Evolutionary conservation across 345 rosid genomes (phyloP), one percentile per base, ranked within the genome.

Genomic region (Reutealis trisperma): DNA sequence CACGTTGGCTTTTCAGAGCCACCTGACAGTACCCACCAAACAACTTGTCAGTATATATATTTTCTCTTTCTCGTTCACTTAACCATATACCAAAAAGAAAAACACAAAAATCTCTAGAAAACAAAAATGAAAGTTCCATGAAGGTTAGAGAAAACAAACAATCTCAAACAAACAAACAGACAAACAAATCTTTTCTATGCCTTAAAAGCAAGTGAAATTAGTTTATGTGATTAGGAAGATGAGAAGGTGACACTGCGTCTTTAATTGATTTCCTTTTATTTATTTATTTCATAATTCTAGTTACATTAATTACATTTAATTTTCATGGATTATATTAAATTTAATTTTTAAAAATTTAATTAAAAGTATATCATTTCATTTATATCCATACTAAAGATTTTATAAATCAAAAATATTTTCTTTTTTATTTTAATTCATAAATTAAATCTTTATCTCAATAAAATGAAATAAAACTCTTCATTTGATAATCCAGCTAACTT

Each of bases 71-170:
- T 21, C 41, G 18, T 45, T 57, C 58, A 47, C 41, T 45, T 18
- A 27, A 27, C 6, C 24, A 66, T 13, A 2, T 10, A 58, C 71
- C 71, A 27, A 76, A 67, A 57, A 58, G 67, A 72, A 59, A 76
- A 72, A 45, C 62, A 68, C 37, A 64, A n/a, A 76, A 73, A 69
- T 59, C 25, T 49, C 54, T 61, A 73, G 30, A 67, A 74, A 79
- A 83, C 85, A 81, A 86, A 86, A 83, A 72, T 86, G 89, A 82
- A 78, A 84, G 82, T 86, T 84, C 82, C 69, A 84, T 77, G 82
- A 77, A 81, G 64, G 57, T 69, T 5, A 30, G 37, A 60, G 76
- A 75, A 72, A 64, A 65, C 80, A 37, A 74, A 66, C 72, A 65
- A 76, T 6, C 13, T 58, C 12, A 57, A 67, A 45, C 79, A 83